phyloP scores from a whole-genome alignment of 495 filamentous ascomycete genomes.

The Aspergillus steynii region DNA sequence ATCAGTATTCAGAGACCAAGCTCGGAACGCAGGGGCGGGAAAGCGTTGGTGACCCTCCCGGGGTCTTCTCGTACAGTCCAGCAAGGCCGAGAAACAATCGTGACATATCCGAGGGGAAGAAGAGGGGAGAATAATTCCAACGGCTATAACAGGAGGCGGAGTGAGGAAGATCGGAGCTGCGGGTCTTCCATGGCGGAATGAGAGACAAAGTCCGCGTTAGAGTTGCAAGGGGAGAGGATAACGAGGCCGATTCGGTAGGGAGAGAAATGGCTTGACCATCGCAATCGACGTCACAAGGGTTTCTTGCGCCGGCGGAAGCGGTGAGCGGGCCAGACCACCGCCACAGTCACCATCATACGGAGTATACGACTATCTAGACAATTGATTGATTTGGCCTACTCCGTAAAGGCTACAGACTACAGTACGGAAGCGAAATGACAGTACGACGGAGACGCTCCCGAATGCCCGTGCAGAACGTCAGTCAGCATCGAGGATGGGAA shows the following conservation, averaged over 20 bases:
- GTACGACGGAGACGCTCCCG: not conserved
- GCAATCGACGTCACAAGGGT: constrained; percentile 21
- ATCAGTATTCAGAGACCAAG: constrained; percentile 9
- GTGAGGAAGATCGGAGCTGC: constrained; percentile 5
- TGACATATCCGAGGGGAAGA: constrained; percentile 27
- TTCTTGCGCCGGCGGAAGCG: constrained; percentile 13
- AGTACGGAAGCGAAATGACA: not conserved
- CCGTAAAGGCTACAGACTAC: no score
- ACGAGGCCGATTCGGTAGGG: constrained; percentile 6
- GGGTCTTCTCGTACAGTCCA: constrained; percentile 25
- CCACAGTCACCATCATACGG: no score
- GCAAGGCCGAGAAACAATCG: constrained; percentile 21
- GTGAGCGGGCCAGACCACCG: constrained; percentile 18
- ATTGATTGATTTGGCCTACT: not conserved
- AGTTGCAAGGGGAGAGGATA: constrained; percentile 3
- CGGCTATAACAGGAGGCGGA: constrained; percentile 7
- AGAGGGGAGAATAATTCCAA: constrained; percentile 7
- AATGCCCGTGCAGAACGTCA: not conserved
- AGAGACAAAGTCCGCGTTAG: constrained; percentile 1
- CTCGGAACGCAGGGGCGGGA: constrained; percentile 23
- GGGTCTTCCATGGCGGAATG: constrained; percentile 13
- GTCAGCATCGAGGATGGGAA: not conserved
- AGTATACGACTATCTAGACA: not conserved
- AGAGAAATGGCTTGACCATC: constrained; percentile 2
- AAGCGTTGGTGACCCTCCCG: constrained; percentile 28